phyloP scores from a whole-genome alignment of 345 rosid genomes.

The Brassica napus region Da-Ae NC_063445.1:46928001-46928500 shows the following conservation, averaged over 20 bases:
- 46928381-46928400: neutral
- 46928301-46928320: neutral
- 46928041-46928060: conserved; percentile 31
- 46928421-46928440: neutral
- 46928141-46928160: conserved; percentile 28
- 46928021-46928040: neutral
- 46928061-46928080: conserved; percentile 13
- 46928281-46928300: neutral
- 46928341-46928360: neutral
- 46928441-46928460: neutral
- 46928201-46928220: neutral
- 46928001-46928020: conserved; percentile 15
- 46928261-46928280: neutral
- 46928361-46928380: neutral
- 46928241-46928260: neutral
- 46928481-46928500: neutral
- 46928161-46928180: neutral
- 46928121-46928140: conserved; percentile 17
- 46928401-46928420: neutral
- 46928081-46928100: neutral
- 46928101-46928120: conserved; percentile 17
- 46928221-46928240: conserved; percentile 1
- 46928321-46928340: neutral
- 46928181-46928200: conserved; percentile 11
- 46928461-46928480: neutral